Percentiles rank a stretch among this genome's conserved stretches.
Evolutionary conservation across 768 basidiomycete species (phyloP).

Genomic region (Crepidotus variabilis): DNA sequence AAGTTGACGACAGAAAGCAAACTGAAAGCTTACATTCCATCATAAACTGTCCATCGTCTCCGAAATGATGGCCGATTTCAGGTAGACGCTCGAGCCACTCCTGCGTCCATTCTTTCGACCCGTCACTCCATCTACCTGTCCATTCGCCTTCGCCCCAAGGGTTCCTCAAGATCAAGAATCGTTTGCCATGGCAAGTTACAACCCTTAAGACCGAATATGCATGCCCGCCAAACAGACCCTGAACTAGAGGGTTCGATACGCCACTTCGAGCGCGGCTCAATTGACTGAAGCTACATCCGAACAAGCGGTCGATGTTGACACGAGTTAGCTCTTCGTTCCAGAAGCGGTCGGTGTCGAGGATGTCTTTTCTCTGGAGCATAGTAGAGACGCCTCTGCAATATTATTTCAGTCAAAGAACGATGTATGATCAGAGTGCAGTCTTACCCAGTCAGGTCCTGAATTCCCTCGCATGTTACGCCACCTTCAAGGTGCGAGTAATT

Average conservation of each 20-base stretch:
- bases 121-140: slow-evolving; percentile 48
- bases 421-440: slow-evolving; percentile 3
- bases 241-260: slow-evolving; percentile 20
- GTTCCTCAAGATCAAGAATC: slow-evolving; percentile 46
- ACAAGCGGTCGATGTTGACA: slow-evolving; percentile 48
- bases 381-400: slow-evolving; percentile 39
- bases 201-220: slow-evolving; percentile 47
- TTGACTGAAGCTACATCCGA: slow-evolving; percentile 45
- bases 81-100: slow-evolving; percentile 41
- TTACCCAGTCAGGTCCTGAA: slow-evolving; percentile 57
- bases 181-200: slow-evolving; percentile 38
- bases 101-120: slow-evolving; percentile 45
- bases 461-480: slow-evolving; percentile 7
- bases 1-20: not conserved
- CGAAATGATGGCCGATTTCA: slow-evolving; percentile 38
- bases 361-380: slow-evolving; percentile 42
- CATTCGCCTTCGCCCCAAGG: slow-evolving; percentile 49
- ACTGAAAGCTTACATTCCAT: slow-evolving; percentile 38
- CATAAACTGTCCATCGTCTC: slow-evolving; percentile 46
- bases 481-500: slow-evolving; percentile 12
- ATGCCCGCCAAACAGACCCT: slow-evolving; percentile 38
- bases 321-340: slow-evolving; percentile 52
- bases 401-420: not conserved
- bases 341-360: slow-evolving; percentile 46
- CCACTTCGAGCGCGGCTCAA: slow-evolving; percentile 31